Evolutionary conservation across 805 yeast genomes (phyloP), one percentile per base, ranked within the genome.

Genomic region (Lipomyces anomalus): DNA sequence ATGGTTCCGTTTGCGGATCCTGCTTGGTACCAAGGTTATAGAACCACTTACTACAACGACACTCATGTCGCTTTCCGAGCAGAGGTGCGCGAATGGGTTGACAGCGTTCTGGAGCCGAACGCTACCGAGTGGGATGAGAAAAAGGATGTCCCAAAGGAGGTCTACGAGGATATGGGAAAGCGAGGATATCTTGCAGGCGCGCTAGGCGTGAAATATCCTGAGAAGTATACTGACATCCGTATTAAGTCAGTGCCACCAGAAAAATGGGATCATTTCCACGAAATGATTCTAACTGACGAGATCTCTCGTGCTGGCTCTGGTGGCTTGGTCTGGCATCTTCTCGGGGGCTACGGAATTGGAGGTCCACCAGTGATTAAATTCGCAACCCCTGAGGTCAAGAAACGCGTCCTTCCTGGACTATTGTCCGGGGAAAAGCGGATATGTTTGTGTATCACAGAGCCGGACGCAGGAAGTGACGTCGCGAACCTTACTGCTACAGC

Each of bases 391-490:
- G 63, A 52, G 23, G 56, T 67, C 33, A 62, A 60, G 52, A 52
- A 59, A 52, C 60, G 70, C 22, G 61, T 68, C 16, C 48, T 67
- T 5, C 72, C 72, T 6, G 67, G 55, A 4, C 48, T 68, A 13
- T 50, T 68, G 38, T 42, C 50, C 37, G 72, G 72, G 22, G 57
- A 58, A 38, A 68, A 66, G 58, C 62, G 73, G 32, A 56, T 62
- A 44, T 69, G 73, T 43, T 53, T 68, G 38, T 62, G 69, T 43
- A 68, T 68, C 57, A 68, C 73, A 16, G 72, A 68, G 59, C 73
- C 72, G 13, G 70, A 67, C 39, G 72, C 71, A 11, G 72, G 72
- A 22, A 65, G 70, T 20, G 72, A 68, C 50, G 73, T 68, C 6
- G 72, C 73, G 32, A 64, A 64, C 42, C 43, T 68, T 40, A 63